Percentiles rank a stretch among this genome's conserved stretches.
phyloP scores from a whole-genome alignment of 306 rosid species.

The Sesbania bispinosa region DNA sequence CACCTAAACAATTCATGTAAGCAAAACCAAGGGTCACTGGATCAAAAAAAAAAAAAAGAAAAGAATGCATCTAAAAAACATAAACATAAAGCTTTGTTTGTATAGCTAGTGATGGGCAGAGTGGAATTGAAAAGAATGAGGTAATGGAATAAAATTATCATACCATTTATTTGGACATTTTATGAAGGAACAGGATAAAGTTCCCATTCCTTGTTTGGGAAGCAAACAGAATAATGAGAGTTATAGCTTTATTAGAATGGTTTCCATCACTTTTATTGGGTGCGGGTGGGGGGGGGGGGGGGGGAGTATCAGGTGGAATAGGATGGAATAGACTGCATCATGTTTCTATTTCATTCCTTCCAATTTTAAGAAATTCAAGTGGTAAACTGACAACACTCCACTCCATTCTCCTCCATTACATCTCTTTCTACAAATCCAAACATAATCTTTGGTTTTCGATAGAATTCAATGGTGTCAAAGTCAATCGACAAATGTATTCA shows the following conservation, averaged over 20 bases:
- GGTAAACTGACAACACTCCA: not conserved
- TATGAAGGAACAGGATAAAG: not conserved
- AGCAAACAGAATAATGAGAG: no score
- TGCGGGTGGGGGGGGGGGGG: no score
- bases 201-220: not conserved
- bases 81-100: not conserved
- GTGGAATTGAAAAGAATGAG: not conserved
- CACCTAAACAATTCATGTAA: not conserved
- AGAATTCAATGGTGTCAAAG: not conserved
- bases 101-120: not conserved
- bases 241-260: not conserved
- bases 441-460: not conserved
- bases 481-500: not conserved
- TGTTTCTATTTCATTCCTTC: not conserved
- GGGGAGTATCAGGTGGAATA: not conserved
- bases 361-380: not conserved
- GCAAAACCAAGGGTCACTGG: not conserved
- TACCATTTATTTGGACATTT: not conserved
- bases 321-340: not conserved
- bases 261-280: no score
- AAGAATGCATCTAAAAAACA: not conserved
- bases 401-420: not conserved
- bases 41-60: not conserved
- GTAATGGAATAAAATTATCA: not conserved
- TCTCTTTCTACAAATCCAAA: not conserved